Percentiles rank a stretch among this genome's conserved stretches.
Evolutionary conservation across 176 grass and related monocot species (phyloP).

Genomic region (Oropetium thomaeum): DNA sequence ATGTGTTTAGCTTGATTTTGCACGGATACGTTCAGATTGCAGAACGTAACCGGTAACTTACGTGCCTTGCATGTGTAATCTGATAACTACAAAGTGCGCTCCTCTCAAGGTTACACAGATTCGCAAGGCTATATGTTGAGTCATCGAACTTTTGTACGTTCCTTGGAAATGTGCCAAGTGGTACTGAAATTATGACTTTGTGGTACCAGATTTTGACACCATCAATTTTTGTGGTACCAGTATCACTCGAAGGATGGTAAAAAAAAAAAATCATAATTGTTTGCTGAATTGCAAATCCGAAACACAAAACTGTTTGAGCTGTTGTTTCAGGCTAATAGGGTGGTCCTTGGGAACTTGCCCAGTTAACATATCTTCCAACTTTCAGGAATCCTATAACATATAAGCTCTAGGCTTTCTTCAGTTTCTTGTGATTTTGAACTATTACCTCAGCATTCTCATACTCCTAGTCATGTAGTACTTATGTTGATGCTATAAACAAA

Average conservation of each 20-base stretch:
- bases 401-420: neutral
- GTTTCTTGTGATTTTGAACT: neutral
- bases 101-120: neutral
- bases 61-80: neutral
- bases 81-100: neutral
- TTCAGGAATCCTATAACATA: neutral
- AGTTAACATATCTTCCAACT: neutral
- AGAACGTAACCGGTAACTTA: neutral
- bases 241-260: no score
- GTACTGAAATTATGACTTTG: neutral
- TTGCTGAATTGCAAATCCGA: neutral
- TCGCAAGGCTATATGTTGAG: neutral
- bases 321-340: neutral
- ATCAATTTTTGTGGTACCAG: neutral
- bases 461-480: neutral
- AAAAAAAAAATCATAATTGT: neutral
- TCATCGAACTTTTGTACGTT: neutral
- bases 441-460: neutral
- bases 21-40: neutral
- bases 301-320: neutral
- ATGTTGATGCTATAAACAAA: neutral
- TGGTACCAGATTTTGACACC: neutral
- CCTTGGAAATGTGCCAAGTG: neutral
- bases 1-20: neutral
- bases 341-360: neutral